Percentiles rank a stretch among this genome's conserved stretches.
phyloP scores from a whole-genome alignment of 1,139 yeast genomes.

The Taiozyma sp. region DNA sequence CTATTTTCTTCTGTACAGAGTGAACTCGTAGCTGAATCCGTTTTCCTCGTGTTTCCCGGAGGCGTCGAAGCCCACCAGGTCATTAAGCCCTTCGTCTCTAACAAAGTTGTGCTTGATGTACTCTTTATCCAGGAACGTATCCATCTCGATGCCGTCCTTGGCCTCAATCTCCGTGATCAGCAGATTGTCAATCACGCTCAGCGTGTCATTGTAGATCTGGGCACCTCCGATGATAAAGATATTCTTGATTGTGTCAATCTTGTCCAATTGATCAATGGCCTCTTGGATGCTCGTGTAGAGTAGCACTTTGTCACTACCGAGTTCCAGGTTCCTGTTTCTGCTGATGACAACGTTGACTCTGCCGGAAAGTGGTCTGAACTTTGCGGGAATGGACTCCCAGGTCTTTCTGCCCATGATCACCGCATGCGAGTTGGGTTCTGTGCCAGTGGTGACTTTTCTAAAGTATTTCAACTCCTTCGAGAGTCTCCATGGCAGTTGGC shows the following conservation, averaged over 20 bases:
- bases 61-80: slow-evolving; percentile 9
- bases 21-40: slow-evolving; percentile 15
- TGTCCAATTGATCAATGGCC: slow-evolving; percentile 32
- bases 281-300: slow-evolving; percentile 43
- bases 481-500: slow-evolving; percentile 85
- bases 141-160: slow-evolving; percentile 45
- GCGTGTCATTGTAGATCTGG: slow-evolving; percentile 64
- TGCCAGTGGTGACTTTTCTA: slow-evolving; percentile 54
- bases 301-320: slow-evolving; percentile 32
- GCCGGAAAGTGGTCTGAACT: slow-evolving; percentile 77
- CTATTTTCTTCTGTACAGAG: slow-evolving; percentile 13
- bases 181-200: slow-evolving; percentile 47
- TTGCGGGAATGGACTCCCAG: slow-evolving; percentile 88
- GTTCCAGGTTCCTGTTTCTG: slow-evolving; percentile 29
- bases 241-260: slow-evolving; percentile 33
- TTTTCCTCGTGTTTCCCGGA: slow-evolving; percentile 11
- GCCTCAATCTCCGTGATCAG: slow-evolving; percentile 67
- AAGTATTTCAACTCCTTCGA: slow-evolving; percentile 84
- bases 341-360: slow-evolving; percentile 77
- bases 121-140: slow-evolving; percentile 44
- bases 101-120: slow-evolving; percentile 19
- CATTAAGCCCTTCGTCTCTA: slow-evolving; percentile 7
- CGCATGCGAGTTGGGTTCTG: slow-evolving; percentile 47
- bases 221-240: slow-evolving; percentile 93
- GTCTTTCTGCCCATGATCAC: slow-evolving; percentile 97